phyloP scores from a whole-genome alignment of 2,329 filamentous ascomycete species.

The Colletotrichum brevisporum region DNA sequence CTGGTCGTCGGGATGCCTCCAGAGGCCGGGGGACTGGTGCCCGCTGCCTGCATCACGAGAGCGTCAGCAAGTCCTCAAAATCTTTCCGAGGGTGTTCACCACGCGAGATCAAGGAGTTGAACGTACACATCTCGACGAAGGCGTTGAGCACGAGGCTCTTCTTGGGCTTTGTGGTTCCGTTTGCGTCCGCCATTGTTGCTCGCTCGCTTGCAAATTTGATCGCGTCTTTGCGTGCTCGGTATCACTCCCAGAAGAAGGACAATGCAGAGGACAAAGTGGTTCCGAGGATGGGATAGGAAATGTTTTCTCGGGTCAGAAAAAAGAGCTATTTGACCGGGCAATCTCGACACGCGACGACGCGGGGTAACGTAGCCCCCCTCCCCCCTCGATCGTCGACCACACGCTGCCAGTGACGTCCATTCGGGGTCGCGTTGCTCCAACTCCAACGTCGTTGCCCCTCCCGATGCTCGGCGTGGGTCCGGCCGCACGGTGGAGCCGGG shows the following conservation, averaged over 20 bases:
- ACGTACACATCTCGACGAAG: conserved; percentile 57
- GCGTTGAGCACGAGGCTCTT: conserved; percentile 60
- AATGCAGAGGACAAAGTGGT: no score
- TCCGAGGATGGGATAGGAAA: not conserved
- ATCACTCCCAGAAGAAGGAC: not conserved
- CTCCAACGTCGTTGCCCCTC: conserved; percentile 15
- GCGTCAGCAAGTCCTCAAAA: not conserved
- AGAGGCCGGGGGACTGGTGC: conserved; percentile 62
- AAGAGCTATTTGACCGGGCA: not conserved
- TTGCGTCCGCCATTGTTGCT: conserved; percentile 29
- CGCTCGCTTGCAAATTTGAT: not conserved
- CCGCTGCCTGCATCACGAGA: conserved; percentile 51
- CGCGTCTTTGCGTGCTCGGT: not conserved
- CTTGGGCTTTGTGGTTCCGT: conserved; percentile 44
- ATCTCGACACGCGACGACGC: not conserved
- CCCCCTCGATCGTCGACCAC: not conserved
- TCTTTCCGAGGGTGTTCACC: not conserved
- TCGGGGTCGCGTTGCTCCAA: conserved; percentile 23
- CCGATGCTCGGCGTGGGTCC: conserved; percentile 40
- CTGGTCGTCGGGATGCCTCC: conserved; percentile 75
- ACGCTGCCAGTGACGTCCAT: conserved; percentile 8
- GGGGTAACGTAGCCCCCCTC: conserved; percentile 9
- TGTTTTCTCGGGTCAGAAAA: not conserved
- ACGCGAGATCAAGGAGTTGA: no score
- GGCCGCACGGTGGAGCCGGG: conserved; percentile 34